Evolutionary conservation across 2,329 filamentous ascomycete species (phyloP), one percentile per base, ranked within the genome.

Genomic region (Beauveria caledonica): DNA sequence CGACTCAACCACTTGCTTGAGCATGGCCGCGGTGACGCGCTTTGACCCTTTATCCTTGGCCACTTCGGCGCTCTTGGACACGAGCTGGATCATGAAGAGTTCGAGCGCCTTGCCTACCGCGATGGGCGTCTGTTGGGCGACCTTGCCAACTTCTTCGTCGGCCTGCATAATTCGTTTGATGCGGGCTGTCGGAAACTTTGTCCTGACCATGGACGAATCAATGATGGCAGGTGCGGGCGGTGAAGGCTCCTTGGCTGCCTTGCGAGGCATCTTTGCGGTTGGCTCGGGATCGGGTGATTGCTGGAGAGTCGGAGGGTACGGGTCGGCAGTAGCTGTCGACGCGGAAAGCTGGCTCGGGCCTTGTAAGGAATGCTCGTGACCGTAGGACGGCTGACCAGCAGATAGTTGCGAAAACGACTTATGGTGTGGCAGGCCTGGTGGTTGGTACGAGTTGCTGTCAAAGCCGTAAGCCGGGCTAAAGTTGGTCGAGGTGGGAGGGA

Each of bases 151-250:
- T 72, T 99, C 94, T 71, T 99, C 94, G 70, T 99, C 94, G 11
- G 93, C 93, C 76, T 99, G 94, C 94, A 99, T 97, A 69, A 99
- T 97, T 56, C 94, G 86, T 80, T 99, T 99, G 78, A 99, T 99
- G 63, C 94, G 84, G 15, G 94, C 94, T 36, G 96, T 96, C 1
- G 94, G 94, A 69, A 99, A 99, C 69, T 97, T 97, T 39, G 93
- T 97, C 74, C 86, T 90, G 67, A 99, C 91, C 48, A 91, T 81
- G 74, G 76, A 96, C 76, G 73, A 83, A 72, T 76, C 85, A 67
- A 84, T 75, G 48, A 73, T 71, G 33, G 74, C 71, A 59, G 74
- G 70, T 62, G 66, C 69, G 46, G 69, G 73, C 45, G 69, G 73
- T 65, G 42, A 53, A 19, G 68, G 73, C 66, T 64, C 66, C 45